These are phyloP conservation scores for Leccinum colubrinum DNA, from an alignment of 1,284 basidiomycete genomes.

Conservation along the genomic window DNA sequence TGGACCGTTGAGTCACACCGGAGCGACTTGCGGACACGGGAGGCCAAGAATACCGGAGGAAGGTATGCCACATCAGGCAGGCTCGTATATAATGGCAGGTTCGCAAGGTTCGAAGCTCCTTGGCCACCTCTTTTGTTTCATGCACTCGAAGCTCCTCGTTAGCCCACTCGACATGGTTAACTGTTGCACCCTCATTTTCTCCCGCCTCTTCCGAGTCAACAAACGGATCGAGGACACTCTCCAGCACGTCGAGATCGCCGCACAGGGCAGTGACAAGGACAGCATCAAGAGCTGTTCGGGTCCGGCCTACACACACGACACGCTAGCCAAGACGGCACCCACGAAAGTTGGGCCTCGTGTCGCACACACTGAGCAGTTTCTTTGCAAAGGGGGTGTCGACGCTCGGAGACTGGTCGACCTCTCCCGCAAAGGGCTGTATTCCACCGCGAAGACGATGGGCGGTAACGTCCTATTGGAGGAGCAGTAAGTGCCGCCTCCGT, in stretches of 20 bases:
- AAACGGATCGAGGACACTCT: constrained; percentile 21
- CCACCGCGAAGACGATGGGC: constrained; percentile 33
- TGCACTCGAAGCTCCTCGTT: constrained; percentile 26
- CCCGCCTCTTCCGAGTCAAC: constrained; percentile 15
- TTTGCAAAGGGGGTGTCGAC: constrained; percentile 37
- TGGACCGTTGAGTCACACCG: constrained; percentile 18
- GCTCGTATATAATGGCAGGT: constrained; percentile 22
- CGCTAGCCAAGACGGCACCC: constrained; percentile 22
- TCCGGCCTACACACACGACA: constrained; percentile 28
- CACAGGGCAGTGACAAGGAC: constrained; percentile 24
- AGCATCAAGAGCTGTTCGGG: constrained; percentile 36
- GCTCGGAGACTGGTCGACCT: constrained; percentile 33
- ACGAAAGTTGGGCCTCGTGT: constrained; percentile 34
- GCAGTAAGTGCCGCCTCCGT: constrained; percentile 24
- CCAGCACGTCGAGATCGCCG: constrained; percentile 22
- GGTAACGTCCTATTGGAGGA: constrained; percentile 38
- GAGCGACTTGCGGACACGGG: constrained; percentile 14
- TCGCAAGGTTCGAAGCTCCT: constrained; percentile 9
- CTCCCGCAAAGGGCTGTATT: constrained; percentile 34
- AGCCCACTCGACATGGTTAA: constrained; percentile 28
- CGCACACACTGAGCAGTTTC: constrained; percentile 33
- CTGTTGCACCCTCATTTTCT: constrained; percentile 22
- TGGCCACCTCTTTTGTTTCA: constrained; percentile 17
- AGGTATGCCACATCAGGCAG: constrained; percentile 16
- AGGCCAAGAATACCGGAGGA: constrained; percentile 18